phyloP scores from a whole-genome alignment of 306 rosid genomes.

The Pyrus communis region DNA sequence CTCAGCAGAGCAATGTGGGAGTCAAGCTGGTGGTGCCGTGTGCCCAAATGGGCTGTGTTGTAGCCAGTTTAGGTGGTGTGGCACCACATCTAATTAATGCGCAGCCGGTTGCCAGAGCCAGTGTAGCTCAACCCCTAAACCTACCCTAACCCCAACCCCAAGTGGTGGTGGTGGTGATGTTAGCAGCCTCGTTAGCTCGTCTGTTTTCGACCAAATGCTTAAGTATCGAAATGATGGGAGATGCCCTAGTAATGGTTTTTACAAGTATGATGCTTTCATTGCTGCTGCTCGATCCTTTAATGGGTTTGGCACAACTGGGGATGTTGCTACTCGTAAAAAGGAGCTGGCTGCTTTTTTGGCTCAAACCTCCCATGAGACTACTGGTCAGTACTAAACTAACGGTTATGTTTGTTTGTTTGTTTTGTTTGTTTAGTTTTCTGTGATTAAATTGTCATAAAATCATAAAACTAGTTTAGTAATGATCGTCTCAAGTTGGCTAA shows the following conservation, averaged over 20 bases:
- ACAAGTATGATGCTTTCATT: constrained; percentile 50
- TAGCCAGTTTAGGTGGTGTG: constrained; percentile 21
- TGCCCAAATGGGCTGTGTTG: constrained; percentile 18
- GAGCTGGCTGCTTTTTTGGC: constrained; percentile 51
- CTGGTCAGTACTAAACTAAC: constrained; percentile 2
- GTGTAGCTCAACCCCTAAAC: constrained; percentile 7
- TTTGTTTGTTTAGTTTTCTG: neutral
- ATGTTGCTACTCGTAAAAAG: constrained; percentile 20
- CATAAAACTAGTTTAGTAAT: neutral
- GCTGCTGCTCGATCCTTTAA: constrained; percentile 39
- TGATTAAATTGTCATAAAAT: neutral
- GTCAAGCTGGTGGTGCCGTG: constrained; percentile 7
- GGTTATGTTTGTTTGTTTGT: neutral
- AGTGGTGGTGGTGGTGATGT: neutral
- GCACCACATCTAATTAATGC: neutral
- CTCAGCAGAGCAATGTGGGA: constrained; percentile 22
- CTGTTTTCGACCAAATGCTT: constrained; percentile 38
- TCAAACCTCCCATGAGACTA: constrained; percentile 48
- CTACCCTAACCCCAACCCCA: neutral
- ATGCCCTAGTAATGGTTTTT: constrained; percentile 36
- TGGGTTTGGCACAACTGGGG: constrained; percentile 40
- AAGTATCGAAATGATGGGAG: constrained; percentile 29
- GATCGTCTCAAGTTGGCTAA: too few species aligned
- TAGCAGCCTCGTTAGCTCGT: constrained; percentile 15
- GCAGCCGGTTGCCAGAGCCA: constrained; percentile 10